These are phyloP conservation scores for Spinacia oleracea DNA, from an alignment of 179 eudicot genomes.

Conservation along the genomic window DNA sequence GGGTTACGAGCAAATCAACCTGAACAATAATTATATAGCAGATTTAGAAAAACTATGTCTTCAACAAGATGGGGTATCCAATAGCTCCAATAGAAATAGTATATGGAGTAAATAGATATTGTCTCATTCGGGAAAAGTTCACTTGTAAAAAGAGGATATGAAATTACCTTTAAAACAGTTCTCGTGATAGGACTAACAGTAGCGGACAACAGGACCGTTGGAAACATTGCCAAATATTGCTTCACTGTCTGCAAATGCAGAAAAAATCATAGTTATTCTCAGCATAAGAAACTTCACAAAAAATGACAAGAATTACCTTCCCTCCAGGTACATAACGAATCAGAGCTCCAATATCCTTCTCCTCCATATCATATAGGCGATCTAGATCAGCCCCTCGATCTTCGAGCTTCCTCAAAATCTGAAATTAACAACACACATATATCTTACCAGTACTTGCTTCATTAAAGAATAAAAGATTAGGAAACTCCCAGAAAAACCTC, in stretches of 20 bases:
- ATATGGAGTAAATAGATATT: neutral
- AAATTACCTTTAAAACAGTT: conserved; percentile 88
- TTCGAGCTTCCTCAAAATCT: conserved; percentile 96
- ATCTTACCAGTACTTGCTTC: neutral
- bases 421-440: conserved; percentile 19
- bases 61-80: neutral
- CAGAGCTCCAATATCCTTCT: conserved; percentile 90
- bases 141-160: neutral
- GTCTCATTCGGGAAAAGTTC: neutral
- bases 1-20: conserved; percentile 85
- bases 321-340: conserved; percentile 94
- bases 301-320: conserved; percentile 53
- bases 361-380: conserved; percentile 87
- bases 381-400: conserved; percentile 87
- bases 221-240: conserved; percentile 78
- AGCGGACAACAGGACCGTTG: conserved; percentile 81
- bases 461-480: conserved; percentile 8
- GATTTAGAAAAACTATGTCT: conserved; percentile 6
- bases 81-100: neutral
- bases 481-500: conserved; percentile 51
- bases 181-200: conserved; percentile 98
- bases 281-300: neutral
- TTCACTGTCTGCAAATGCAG: conserved; percentile 67
- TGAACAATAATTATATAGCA: conserved; percentile 25
- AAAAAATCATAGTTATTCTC: conserved; percentile 8